phyloP scores from a whole-genome alignment of 805 yeast species.

The Spathaspora hagerdaliae region DNA sequence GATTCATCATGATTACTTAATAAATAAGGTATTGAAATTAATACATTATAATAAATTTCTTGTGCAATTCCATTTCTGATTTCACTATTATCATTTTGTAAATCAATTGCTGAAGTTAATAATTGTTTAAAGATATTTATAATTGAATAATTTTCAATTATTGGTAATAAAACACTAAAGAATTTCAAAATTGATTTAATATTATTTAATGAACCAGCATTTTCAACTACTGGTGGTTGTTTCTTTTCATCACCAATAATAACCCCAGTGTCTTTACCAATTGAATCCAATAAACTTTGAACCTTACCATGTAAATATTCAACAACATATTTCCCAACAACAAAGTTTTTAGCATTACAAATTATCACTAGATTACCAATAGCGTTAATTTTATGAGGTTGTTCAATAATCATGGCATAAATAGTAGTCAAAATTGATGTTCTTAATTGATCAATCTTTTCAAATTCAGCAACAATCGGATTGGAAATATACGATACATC shows the following conservation, averaged over 20 bases:
- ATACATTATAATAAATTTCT: conserved; percentile 57
- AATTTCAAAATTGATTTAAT: conserved; percentile 70
- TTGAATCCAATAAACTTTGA: conserved; percentile 48
- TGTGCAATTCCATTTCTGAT: conserved; percentile 60
- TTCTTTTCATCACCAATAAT: conserved; percentile 9
- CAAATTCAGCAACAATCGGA: conserved; percentile 64
- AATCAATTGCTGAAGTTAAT: conserved; percentile 50
- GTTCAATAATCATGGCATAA: conserved; percentile 71
- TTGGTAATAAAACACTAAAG: conserved; percentile 60
- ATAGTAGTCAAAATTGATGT: conserved; percentile 58
- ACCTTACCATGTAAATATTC: conserved; percentile 65
- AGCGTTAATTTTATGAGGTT: conserved; percentile 85
- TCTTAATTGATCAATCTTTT: conserved; percentile 56
- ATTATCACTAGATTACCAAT: conserved; percentile 63
- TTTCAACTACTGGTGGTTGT: conserved; percentile 31
- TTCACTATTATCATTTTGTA: conserved; percentile 35
- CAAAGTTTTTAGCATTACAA: conserved; percentile 58
- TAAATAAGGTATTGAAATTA: conserved; percentile 64
- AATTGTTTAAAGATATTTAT: conserved; percentile 48
- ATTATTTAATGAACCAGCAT: conserved; percentile 63
- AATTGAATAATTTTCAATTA: conserved; percentile 45
- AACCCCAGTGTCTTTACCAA: conserved; percentile 7
- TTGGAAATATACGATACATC: conserved; percentile 63
- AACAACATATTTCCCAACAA: conserved; percentile 65
- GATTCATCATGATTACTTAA: conserved; percentile 38